Evolutionary conservation across 257 asterid species (phyloP).

Genomic region (Solanum sejunctum): DNA sequence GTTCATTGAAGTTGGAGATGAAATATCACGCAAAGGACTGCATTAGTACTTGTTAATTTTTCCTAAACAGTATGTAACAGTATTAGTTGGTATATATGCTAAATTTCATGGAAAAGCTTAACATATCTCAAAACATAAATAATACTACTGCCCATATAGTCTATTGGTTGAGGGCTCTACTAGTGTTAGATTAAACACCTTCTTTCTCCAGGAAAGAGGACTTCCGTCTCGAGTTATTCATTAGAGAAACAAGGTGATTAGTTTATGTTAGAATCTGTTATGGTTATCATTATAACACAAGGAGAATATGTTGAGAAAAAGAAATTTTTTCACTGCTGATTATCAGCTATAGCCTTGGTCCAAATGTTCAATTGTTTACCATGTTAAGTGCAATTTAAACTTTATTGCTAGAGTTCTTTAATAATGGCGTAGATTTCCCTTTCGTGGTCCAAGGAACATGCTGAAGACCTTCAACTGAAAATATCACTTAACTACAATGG

Average conservation of each 20-base stretch:
- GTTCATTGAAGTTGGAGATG: background rate
- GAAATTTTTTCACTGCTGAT: background rate
- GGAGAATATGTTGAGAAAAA: background rate
- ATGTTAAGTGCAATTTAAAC: background rate
- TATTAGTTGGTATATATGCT: background rate
- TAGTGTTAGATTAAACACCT: background rate
- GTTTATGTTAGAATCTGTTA: background rate
- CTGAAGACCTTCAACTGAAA: background rate
- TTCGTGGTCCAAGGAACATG: background rate
- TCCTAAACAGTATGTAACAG: background rate
- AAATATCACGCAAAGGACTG: background rate
- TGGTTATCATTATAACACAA: background rate
- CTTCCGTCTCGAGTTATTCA: background rate
- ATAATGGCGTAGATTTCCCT: background rate
- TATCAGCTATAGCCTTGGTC: background rate
- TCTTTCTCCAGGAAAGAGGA: background rate
- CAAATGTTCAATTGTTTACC: background rate
- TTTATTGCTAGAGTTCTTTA: background rate
- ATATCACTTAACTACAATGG: background rate
- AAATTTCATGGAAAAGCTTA: background rate
- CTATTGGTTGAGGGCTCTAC: background rate
- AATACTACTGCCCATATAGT: background rate
- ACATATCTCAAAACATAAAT: background rate
- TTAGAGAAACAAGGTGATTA: background rate
- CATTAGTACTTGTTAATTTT: background rate